Percentiles rank a stretch among this genome's conserved stretches.
phyloP scores from a whole-genome alignment of 2,329 filamentous ascomycete genomes.

The Sporothrix globosa region DNA sequence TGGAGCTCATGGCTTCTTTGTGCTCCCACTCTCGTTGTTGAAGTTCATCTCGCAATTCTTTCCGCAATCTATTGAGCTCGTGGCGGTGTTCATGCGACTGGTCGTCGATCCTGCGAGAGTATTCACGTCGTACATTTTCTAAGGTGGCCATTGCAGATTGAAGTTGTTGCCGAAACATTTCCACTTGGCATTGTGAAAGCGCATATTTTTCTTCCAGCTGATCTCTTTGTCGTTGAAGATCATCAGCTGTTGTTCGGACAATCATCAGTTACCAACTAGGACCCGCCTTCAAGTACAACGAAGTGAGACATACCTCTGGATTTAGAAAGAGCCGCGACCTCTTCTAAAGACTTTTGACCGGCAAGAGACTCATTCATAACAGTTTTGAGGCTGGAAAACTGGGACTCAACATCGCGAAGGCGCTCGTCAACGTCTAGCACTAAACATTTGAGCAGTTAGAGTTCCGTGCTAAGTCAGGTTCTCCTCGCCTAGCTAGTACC shows the following conservation, averaged over 20 bases:
- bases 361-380: slow-evolving; percentile 71
- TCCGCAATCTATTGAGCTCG: slow-evolving; percentile 59
- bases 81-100: slow-evolving; percentile 57
- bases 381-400: slow-evolving; percentile 72
- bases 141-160: slow-evolving; percentile 47
- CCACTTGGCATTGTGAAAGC: slow-evolving; percentile 66
- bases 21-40: slow-evolving; percentile 64
- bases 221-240: slow-evolving; percentile 54
- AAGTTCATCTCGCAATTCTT: slow-evolving; percentile 57
- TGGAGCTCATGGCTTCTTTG: slow-evolving; percentile 66
- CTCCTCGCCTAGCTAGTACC: too few relatives aligned
- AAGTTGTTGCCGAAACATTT: slow-evolving; percentile 52
- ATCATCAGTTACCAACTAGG: slow-evolving; percentile 7
- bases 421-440: slow-evolving; percentile 79
- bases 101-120: slow-evolving; percentile 60
- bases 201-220: slow-evolving; percentile 53
- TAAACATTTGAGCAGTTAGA: slow-evolving; percentile 69
- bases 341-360: slow-evolving; percentile 71
- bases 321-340: slow-evolving; percentile 74
- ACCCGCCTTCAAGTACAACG: background rate
- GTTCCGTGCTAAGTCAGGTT: slow-evolving; percentile 53
- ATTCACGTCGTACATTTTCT: slow-evolving; percentile 51
- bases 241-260: slow-evolving; percentile 46
- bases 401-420: slow-evolving; percentile 73
- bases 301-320: slow-evolving; percentile 62